Percentiles rank a stretch among this genome's conserved stretches.
These are phyloP conservation scores for Moniliophthora roreri DNA, from an alignment of 1,284 basidiomycete species.

Conservation along the genomic window DNA sequence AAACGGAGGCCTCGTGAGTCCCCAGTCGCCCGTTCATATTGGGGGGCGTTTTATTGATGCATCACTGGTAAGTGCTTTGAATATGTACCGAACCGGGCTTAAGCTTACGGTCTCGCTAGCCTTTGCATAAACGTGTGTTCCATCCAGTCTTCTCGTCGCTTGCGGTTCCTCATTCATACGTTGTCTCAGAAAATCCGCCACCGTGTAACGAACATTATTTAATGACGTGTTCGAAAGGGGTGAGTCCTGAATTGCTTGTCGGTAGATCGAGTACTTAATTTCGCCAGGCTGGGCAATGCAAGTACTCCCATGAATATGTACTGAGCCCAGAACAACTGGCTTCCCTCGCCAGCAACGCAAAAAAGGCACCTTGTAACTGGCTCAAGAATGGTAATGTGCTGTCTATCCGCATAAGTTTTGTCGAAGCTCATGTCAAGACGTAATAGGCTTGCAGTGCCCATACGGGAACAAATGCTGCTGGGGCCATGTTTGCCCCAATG, in stretches of 20 bases:
- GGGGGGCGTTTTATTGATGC: conserved; percentile 50
- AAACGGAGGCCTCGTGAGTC: conserved; percentile 55
- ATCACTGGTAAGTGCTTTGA: conserved; percentile 41
- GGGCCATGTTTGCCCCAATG: conserved; percentile 80
- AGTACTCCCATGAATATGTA: conserved; percentile 77
- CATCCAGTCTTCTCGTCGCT: conserved; percentile 12
- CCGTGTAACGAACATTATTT: conserved; percentile 81
- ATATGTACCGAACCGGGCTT: too few relatives aligned
- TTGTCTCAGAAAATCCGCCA: conserved; percentile 59
- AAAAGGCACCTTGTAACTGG: conserved; percentile 80
- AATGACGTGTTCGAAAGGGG: conserved; percentile 77
- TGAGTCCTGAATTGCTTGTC: conserved; percentile 29
- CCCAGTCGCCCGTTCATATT: conserved; percentile 46
- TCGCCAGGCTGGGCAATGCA: conserved; percentile 60
- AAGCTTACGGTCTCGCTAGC: conserved; percentile 28
- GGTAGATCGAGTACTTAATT: conserved; percentile 1
- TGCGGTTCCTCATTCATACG: conserved; percentile 18
- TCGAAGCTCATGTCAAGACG: conserved; percentile 1
- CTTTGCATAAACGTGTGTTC: conserved; percentile 50
- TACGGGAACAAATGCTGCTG: conserved; percentile 73
- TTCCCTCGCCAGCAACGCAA: conserved; percentile 66
- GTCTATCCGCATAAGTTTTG: not conserved
- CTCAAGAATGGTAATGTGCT: conserved; percentile 59
- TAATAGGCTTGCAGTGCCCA: conserved; percentile 65
- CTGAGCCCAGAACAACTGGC: conserved; percentile 67